A percentile compares a stretch with the other conserved stretches of the same genome.
Conservation (phyloP, 495 filamentous ascomycete species). For the Lepraria neglecta region DNA sequence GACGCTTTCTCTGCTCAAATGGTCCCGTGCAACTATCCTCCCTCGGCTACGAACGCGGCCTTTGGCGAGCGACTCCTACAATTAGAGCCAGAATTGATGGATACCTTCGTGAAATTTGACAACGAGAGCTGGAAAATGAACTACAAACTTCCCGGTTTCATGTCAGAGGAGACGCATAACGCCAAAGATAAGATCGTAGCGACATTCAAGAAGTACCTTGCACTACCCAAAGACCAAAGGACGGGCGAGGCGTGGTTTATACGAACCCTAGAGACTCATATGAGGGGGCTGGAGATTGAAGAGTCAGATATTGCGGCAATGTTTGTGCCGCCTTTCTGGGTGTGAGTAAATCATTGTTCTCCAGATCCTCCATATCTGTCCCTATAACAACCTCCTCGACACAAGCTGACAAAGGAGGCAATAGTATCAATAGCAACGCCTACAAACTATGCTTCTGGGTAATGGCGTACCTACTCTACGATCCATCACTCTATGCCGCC, state of each 20-base stretch:
- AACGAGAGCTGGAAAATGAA: conserved; percentile 31
- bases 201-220: conserved; percentile 26
- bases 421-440: conserved; percentile 10
- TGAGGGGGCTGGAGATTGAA: conserved; percentile 17
- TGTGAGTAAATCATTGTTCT: conserved; percentile 1
- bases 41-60: conserved; percentile 24
- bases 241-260: conserved; percentile 22
- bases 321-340: conserved; percentile 23
- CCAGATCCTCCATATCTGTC: background rate
- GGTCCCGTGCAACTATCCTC: conserved; percentile 23
- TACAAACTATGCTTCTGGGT: conserved; percentile 31
- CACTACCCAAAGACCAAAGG: conserved; percentile 23
- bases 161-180: conserved; percentile 19
- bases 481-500: conserved; percentile 10
- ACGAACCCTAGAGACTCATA: conserved; percentile 18
- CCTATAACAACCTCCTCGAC: background rate
- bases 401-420: background rate
- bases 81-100: conserved; percentile 26
- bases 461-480: conserved; percentile 23
- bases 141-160: conserved; percentile 12
- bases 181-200: conserved; percentile 20
- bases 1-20: conserved; percentile 12
- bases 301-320: conserved; percentile 25
- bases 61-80: conserved; percentile 28
- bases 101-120: conserved; percentile 27